phyloP scores from a whole-genome alignment of 2,329 filamentous ascomycete genomes.

The Sporothrix pallida region DNA sequence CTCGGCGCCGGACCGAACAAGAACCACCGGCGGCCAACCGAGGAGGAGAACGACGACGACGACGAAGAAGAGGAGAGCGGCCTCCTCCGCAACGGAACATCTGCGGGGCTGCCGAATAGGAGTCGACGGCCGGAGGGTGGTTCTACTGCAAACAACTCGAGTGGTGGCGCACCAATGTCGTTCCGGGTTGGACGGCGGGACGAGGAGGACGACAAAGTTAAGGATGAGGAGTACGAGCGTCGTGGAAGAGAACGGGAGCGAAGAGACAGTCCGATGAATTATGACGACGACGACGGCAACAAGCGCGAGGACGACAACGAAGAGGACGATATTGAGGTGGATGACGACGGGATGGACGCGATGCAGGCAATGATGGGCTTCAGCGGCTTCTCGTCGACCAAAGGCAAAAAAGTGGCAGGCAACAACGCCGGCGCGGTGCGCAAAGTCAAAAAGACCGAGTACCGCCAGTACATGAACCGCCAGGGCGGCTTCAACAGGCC shows the following conservation, averaged over 20 bases:
- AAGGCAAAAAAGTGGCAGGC: conserved; percentile 84
- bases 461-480: conserved; percentile 96
- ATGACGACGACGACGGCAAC: background rate
- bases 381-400: conserved; percentile 81
- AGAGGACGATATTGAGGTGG: conserved; percentile 59
- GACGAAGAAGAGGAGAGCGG: background rate
- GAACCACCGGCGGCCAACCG: conserved; percentile 1
- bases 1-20: background rate
- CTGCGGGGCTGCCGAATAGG: conserved; percentile 29
- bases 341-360: conserved; percentile 70
- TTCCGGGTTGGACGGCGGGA: conserved; percentile 32
- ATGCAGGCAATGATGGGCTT: conserved; percentile 94
- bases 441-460: conserved; percentile 94
- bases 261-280: background rate
- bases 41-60: background rate
- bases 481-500: conserved; percentile 82
- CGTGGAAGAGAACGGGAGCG: background rate
- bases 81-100: background rate
- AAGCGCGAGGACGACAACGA: conserved; percentile 38
- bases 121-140: conserved; percentile 22
- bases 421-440: conserved; percentile 82
- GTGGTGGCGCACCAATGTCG: conserved; percentile 33
- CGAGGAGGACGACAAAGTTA: conserved; percentile 46
- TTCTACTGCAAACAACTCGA: background rate
- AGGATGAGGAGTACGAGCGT: conserved; percentile 67